Conservation (phyloP, 2,329 filamentous ascomycete genomes). For the Metarhizium album region DNA sequence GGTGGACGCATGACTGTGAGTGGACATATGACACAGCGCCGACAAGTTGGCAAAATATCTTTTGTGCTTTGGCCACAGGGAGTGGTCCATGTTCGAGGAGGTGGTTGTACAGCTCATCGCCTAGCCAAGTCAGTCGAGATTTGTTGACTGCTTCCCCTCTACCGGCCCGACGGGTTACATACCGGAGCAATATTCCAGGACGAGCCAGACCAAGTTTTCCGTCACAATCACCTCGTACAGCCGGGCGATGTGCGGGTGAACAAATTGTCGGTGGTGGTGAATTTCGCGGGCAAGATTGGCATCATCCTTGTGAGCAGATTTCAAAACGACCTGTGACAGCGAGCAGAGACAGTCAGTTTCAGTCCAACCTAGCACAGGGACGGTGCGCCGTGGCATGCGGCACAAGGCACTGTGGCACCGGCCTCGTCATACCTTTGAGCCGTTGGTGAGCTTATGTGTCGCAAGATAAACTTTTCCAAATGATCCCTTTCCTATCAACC, state of each 20-base stretch:
- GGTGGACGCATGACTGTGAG: constrained; percentile 88
- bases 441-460: constrained; percentile 94
- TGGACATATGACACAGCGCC: constrained; percentile 94
- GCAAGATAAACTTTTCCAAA: constrained; percentile 98
- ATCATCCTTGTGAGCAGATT: constrained; percentile 93
- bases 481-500: constrained; percentile 90
- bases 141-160: neutral
- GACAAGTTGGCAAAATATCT: constrained; percentile 90
- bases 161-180: constrained; percentile 17
- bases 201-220: constrained; percentile 88
- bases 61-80: constrained; percentile 77
- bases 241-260: constrained; percentile 92
- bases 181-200: constrained; percentile 93
- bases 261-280: constrained; percentile 94
- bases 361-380: neutral
- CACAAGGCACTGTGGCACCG: constrained; percentile 3
- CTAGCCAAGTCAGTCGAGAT: constrained; percentile 20
- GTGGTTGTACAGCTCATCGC: constrained; percentile 96
- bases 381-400: constrained; percentile 10
- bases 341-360: neutral
- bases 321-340: constrained; percentile 72
- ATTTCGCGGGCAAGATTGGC: constrained; percentile 94
- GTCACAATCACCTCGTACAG: constrained; percentile 98
- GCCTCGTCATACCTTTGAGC: constrained; percentile 61
- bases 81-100: constrained; percentile 79